Evolutionary conservation across 2,329 filamentous ascomycete species (phyloP).

Genomic region (Ophiostoma sp.): DNA sequence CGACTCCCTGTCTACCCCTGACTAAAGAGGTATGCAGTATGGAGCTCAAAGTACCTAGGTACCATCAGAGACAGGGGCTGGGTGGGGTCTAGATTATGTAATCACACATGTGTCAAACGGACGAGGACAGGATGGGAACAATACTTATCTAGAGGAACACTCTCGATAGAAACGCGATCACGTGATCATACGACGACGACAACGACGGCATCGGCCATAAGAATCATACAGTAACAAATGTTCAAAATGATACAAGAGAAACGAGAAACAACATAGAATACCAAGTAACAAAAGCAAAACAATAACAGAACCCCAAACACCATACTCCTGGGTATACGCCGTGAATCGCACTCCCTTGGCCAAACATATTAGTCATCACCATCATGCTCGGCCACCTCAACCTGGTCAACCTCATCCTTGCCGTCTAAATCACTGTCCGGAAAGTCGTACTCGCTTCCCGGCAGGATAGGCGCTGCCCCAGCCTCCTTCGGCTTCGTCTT

Average conservation of each 20-base stretch:
- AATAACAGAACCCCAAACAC: neutral
- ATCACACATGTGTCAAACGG: neutral
- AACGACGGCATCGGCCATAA: neutral
- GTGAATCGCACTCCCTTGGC: neutral
- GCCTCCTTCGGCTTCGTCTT: neutral
- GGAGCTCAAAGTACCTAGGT: slow-evolving; percentile 1
- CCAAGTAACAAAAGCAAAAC: neutral
- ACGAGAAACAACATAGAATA: neutral
- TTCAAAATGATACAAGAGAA: neutral
- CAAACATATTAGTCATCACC: neutral
- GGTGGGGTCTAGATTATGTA: neutral
- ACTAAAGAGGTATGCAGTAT: slow-evolving; percentile 10
- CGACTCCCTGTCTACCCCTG: slow-evolving; percentile 13
- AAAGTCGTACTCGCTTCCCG: no score
- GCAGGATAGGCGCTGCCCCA: neutral
- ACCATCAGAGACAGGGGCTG: slow-evolving; percentile 1
- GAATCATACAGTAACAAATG: neutral
- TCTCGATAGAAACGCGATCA: neutral
- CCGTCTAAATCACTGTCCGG: neutral
- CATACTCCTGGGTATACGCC: slow-evolving; percentile 14
- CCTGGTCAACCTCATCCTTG: neutral
- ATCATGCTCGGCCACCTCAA: neutral
- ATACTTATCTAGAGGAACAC: neutral
- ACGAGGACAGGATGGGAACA: neutral
- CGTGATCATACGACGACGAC: neutral